These are phyloP conservation scores for Colletotrichum sp. DNA, from an alignment of 2,329 filamentous ascomycete genomes.

Conservation along the genomic window DNA sequence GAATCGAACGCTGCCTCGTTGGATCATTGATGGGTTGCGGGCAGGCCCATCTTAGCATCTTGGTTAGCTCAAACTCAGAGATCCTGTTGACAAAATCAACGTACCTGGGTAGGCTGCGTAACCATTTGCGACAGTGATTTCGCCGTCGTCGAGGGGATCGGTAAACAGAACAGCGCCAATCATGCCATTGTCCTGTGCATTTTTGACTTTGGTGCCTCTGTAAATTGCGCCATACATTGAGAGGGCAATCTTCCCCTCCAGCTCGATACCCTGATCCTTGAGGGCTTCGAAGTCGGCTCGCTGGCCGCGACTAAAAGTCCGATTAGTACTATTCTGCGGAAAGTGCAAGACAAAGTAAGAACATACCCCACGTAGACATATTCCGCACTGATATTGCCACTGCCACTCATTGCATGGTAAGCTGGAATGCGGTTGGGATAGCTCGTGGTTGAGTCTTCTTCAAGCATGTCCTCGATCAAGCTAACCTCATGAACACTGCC, in stretches of 20 bases:
- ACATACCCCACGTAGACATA: constrained; percentile 1
- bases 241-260: neutral
- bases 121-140: constrained; percentile 9
- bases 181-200: constrained; percentile 10
- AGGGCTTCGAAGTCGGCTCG: neutral
- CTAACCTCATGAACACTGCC: constrained; percentile 1
- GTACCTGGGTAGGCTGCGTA: constrained; percentile 3
- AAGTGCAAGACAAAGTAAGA: accelerated
- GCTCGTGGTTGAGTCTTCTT: constrained; percentile 10
- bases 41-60: neutral
- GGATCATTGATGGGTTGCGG: constrained; percentile 8
- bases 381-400: neutral
- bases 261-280: neutral
- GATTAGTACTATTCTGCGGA: neutral
- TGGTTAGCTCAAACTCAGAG: neutral
- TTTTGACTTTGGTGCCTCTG: constrained; percentile 4
- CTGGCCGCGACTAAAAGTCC: neutral
- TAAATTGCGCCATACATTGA: constrained; percentile 10
- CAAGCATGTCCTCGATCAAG: constrained; percentile 10
- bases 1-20: constrained; percentile 12
- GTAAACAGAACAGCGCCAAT: constrained; percentile 6
- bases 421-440: constrained; percentile 12
- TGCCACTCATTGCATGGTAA: constrained; percentile 11
- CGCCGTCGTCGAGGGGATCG: constrained; percentile 1
- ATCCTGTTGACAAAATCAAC: accelerated